These are phyloP conservation scores for Beauveria sp. DNA, from an alignment of 2,329 filamentous ascomycete genomes.

Conservation along the genomic window DNA sequence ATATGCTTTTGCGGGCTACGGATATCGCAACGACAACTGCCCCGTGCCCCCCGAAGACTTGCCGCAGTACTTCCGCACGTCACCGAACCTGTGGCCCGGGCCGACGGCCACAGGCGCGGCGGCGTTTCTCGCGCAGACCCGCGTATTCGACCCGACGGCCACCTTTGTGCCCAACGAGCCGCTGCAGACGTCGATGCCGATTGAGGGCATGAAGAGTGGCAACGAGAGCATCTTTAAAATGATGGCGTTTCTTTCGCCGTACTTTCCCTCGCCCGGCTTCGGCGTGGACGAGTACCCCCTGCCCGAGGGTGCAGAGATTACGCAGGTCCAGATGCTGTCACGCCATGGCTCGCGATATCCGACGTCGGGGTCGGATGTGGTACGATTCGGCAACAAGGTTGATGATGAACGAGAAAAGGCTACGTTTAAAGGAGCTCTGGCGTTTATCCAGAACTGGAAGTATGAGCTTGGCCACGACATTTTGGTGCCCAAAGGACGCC, in stretches of 20 bases:
- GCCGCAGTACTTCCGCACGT: constrained; percentile 57
- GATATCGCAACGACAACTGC: constrained; percentile 14
- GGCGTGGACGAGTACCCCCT: constrained; percentile 65
- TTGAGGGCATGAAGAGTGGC: constrained; percentile 47
- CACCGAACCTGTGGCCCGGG: constrained; percentile 52
- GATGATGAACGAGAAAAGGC: constrained; percentile 44
- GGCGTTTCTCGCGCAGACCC: constrained; percentile 65
- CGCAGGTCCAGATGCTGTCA: constrained; percentile 64
- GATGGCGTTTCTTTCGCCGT: constrained; percentile 61
- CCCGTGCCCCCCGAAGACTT: constrained; percentile 32
- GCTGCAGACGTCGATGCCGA: constrained; percentile 62
- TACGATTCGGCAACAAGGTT: constrained; percentile 49
- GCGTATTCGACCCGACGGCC: constrained; percentile 55
- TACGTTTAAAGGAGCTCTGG: constrained; percentile 49
- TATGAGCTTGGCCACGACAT: constrained; percentile 65
- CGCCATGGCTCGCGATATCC: constrained; percentile 70
- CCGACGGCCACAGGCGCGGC: constrained; percentile 63
- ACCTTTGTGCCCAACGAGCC: constrained; percentile 62
- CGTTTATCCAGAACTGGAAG: constrained; percentile 61
- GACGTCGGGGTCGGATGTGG: constrained; percentile 49
- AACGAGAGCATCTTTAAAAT: constrained; percentile 62
- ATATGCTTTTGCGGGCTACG: constrained; percentile 18
- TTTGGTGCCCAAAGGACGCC: constrained; percentile 62
- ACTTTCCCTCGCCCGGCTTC: constrained; percentile 64
- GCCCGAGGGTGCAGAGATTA: constrained; percentile 58